Conservation (phyloP, 306 rosid species). For the Castanopsis chinensis region DNA sequence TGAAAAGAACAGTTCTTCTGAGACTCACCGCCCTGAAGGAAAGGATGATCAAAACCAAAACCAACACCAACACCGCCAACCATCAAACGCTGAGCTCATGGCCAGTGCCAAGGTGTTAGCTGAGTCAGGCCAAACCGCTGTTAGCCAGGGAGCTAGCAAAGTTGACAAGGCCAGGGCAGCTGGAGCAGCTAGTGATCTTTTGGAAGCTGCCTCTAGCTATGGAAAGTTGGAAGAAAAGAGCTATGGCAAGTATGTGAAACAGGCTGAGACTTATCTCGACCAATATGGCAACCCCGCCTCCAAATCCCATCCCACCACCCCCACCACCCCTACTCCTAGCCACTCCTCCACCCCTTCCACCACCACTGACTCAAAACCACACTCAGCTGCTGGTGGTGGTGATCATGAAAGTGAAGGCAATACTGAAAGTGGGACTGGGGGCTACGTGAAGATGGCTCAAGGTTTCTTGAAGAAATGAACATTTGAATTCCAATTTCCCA, state of each 20-base stretch:
- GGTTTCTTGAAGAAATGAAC: slow-evolving; percentile 27
- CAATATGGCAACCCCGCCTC: slow-evolving; percentile 2
- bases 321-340: no score
- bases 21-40: no score
- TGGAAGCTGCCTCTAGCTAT: slow-evolving; percentile 19
- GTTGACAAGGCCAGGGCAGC: slow-evolving; percentile 29
- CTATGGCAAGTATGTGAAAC: slow-evolving; percentile 8
- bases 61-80: background rate
- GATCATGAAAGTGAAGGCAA: background rate
- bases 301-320: background rate
- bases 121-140: background rate
- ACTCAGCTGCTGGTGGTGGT: background rate
- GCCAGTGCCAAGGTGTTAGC: slow-evolving; percentile 30
- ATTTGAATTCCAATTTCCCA: background rate
- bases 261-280: slow-evolving; percentile 32
- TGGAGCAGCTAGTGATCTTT: slow-evolving; percentile 16
- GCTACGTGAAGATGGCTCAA: slow-evolving; percentile 23
- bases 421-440: slow-evolving; percentile 20
- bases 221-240: slow-evolving; percentile 30
- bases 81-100: slow-evolving; percentile 23
- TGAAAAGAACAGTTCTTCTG: no score
- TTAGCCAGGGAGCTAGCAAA: background rate
- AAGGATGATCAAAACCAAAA: background rate
- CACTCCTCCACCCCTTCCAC: no score
- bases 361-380: background rate